These are phyloP conservation scores for Hortaea sp. DNA, from an alignment of 2,329 filamentous ascomycete genomes.

Conservation along the genomic window DNA sequence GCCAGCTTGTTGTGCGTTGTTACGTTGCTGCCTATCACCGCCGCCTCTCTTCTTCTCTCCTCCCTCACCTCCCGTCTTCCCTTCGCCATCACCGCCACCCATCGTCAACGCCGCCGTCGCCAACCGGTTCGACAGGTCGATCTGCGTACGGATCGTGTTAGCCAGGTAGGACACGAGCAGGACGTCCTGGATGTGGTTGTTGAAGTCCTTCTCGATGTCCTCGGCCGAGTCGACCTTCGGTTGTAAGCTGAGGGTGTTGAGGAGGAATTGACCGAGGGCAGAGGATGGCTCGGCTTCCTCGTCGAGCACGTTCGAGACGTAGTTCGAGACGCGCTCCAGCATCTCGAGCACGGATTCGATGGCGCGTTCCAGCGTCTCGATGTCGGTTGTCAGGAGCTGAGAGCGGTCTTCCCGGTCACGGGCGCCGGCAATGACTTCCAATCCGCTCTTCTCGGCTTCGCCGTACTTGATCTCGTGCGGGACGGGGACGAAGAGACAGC, in stretches of 20 bases:
- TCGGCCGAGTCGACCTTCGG: slow-evolving; percentile 77
- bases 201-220: slow-evolving; percentile 95
- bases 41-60: slow-evolving; percentile 7
- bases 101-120: slow-evolving; percentile 52
- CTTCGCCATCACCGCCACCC: slow-evolving; percentile 20
- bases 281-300: slow-evolving; percentile 85
- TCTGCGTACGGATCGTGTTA: slow-evolving; percentile 89
- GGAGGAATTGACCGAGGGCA: slow-evolving; percentile 85
- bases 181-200: slow-evolving; percentile 99
- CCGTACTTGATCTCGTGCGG: slow-evolving; percentile 88
- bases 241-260: slow-evolving; percentile 84
- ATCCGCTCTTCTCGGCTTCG: slow-evolving; percentile 63
- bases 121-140: slow-evolving; percentile 91
- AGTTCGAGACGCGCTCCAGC: slow-evolving; percentile 82
- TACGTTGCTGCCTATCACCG: slow-evolving; percentile 1
- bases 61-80: slow-evolving; percentile 6
- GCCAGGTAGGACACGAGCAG: slow-evolving; percentile 96
- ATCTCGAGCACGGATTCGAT: slow-evolving; percentile 81
- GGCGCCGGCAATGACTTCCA: slow-evolving; percentile 76
- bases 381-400: slow-evolving; percentile 69
- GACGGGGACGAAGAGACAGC: slow-evolving; percentile 93
- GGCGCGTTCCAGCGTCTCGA: slow-evolving; percentile 77
- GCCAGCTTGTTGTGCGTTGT: slow-evolving; percentile 17
- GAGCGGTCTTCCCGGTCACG: slow-evolving; percentile 68
- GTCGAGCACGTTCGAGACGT: slow-evolving; percentile 87